Base-by-base conservation (phyloP, 352 stramenopile genomes). In the Phytophthora fragariae region DNA sequence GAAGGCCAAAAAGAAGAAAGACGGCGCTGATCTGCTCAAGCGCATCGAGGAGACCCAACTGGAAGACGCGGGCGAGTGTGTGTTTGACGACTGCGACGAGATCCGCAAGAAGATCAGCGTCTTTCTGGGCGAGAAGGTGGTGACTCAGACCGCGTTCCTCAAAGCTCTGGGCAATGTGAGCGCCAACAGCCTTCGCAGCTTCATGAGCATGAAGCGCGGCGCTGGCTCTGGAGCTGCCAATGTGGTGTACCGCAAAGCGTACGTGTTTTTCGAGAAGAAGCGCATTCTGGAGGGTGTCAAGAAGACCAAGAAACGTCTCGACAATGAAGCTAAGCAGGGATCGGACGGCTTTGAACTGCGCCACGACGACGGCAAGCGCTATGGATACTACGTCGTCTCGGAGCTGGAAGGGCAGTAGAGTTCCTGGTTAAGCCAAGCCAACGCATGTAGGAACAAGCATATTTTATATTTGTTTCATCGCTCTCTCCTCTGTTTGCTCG, bases 231-330 rank as follows among this genome's bases (percentile, higher is more conserved):
- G 82, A 52, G 79, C 65, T 33, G 72, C 70, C 17, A 88, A 84
- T 41, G 75, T 80, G 17, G 80, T 87, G 19, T 90, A 88, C 49
- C 71, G 69, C 10, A 65, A 35, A 8, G 78, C 70, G 12, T 90
- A 90, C 71, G 73, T 53, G 19, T 87, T 90, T 62, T 90, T 90
- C 21, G 83, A 90, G 52, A 83, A 81, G 69, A 72, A 80, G 2
- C 80, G 80, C 44, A 74, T 90, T 53, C 41, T 75, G 4, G 68
- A 88, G 10, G 64, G 59, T 31, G 58, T 72, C 11, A 52, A 68
- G 54, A 90, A 90, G 65, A 76, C 73, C 21, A 73, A 69, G 24
- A 89, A 83, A 39, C 80, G 82, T 24, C 39, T 76, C 19, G 73
- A 78, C 24, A 80, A 65, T 14, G 75, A 89, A 52, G 27, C 41